Conservation (phyloP, 495 filamentous ascomycete genomes). For the Haplographium delicatum region DNA sequence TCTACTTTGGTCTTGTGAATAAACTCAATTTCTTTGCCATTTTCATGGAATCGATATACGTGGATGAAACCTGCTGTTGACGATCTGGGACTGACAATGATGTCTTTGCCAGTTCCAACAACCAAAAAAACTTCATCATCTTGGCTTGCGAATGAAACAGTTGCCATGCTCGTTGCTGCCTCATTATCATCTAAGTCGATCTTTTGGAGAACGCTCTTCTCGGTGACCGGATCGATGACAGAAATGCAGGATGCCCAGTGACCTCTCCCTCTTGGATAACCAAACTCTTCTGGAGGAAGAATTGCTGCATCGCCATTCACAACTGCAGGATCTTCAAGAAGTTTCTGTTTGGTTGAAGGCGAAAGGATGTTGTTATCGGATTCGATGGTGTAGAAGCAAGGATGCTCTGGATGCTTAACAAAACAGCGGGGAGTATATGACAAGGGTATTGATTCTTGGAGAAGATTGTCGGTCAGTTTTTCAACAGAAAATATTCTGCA, state of each 20-base stretch:
- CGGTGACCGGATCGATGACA: constrained; percentile 73
- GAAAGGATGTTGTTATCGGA: constrained; percentile 86
- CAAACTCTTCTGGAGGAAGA: constrained; percentile 80
- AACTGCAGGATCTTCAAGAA: constrained; percentile 60
- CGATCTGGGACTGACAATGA: constrained; percentile 68
- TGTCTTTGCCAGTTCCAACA: constrained; percentile 89
- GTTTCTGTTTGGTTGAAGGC: constrained; percentile 59
- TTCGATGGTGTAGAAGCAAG: constrained; percentile 89
- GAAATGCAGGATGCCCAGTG: constrained; percentile 96
- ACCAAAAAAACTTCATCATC: constrained; percentile 86
- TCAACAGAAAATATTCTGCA: constrained; percentile 85
- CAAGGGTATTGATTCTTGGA: constrained; percentile 84
- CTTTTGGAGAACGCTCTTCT: constrained; percentile 65
- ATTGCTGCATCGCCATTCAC: constrained; percentile 65
- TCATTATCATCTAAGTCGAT: constrained; percentile 88
- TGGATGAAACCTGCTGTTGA: constrained; percentile 80
- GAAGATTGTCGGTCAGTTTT: constrained; percentile 76
- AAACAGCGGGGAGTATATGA: constrained; percentile 86
- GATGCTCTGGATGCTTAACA: constrained; percentile 79
- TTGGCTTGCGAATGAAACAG: constrained; percentile 79
- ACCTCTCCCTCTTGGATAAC: constrained; percentile 73
- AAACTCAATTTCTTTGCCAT: constrained; percentile 82
- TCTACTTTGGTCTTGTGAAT: constrained; percentile 94
- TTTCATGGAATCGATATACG: constrained; percentile 84
- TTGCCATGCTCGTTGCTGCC: constrained; percentile 78